A percentile compares a stretch with the other conserved stretches of the same genome.
Evolutionary conservation across 768 basidiomycete genomes (phyloP).

Genomic region (Mycena galopus): DNA sequence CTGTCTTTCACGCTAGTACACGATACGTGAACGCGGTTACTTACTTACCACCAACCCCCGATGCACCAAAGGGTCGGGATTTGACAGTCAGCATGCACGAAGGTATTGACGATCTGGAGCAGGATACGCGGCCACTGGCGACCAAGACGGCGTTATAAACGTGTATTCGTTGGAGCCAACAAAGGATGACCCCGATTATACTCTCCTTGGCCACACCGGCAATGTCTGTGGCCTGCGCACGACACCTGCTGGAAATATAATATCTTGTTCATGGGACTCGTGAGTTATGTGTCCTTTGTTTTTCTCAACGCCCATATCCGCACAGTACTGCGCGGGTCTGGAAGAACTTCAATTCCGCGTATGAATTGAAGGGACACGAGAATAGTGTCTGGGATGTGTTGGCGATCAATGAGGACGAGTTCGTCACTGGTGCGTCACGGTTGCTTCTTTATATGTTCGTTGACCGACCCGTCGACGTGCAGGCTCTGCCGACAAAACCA

Average conservation of each 20-base stretch:
- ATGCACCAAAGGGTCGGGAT: slow-evolving; percentile 70
- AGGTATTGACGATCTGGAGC: slow-evolving; percentile 38
- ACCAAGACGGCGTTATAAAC: slow-evolving; percentile 91
- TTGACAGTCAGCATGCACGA: slow-evolving; percentile 25
- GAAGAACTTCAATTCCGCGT: slow-evolving; percentile 79
- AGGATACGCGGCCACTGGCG: slow-evolving; percentile 91
- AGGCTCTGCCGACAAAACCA: slow-evolving; percentile 96
- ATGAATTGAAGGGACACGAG: slow-evolving; percentile 87
- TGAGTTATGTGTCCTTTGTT: slow-evolving; percentile 52
- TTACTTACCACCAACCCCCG: slow-evolving; percentile 76
- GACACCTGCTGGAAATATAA: slow-evolving; percentile 76
- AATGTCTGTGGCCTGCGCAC: slow-evolving; percentile 91
- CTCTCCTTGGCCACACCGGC: slow-evolving; percentile 88
- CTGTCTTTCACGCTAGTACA: slow-evolving; percentile 72
- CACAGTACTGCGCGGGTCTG: slow-evolving; percentile 94
- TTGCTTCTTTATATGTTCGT: neutral
- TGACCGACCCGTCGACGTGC: slow-evolving; percentile 4
- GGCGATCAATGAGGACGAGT: slow-evolving; percentile 80
- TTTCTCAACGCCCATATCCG: slow-evolving; percentile 1
- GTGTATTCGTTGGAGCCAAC: slow-evolving; percentile 74
- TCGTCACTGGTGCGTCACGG: slow-evolving; percentile 79
- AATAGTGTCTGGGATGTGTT: slow-evolving; percentile 96
- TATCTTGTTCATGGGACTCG: slow-evolving; percentile 99
- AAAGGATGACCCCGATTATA: slow-evolving; percentile 82
- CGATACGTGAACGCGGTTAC: slow-evolving; percentile 87